phyloP scores from a whole-genome alignment of 2,329 filamentous ascomycete species.

The Cladosporium sp. region DNA sequence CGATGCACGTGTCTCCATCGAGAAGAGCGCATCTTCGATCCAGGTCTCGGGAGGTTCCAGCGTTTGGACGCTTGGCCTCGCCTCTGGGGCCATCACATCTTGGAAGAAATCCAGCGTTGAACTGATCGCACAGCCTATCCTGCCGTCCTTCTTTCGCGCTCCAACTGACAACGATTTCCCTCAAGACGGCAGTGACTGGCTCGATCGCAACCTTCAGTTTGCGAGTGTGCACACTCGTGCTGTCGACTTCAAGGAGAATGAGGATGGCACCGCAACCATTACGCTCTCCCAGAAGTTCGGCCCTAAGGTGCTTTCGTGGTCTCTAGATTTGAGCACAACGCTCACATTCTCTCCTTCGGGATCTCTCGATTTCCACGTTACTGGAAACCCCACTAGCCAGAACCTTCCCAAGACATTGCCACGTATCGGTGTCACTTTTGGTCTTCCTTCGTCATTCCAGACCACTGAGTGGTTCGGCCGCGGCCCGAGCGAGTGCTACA shows the following conservation, averaged over 20 bases:
- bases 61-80: slow-evolving; percentile 27
- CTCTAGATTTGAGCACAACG: slow-evolving; percentile 43
- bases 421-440: slow-evolving; percentile 61
- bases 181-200: slow-evolving; percentile 59
- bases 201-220: slow-evolving; percentile 29
- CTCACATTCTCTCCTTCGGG: slow-evolving; percentile 55
- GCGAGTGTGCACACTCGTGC: slow-evolving; percentile 25
- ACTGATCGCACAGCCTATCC: slow-evolving; percentile 24
- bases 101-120: slow-evolving; percentile 30
- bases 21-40: slow-evolving; percentile 1
- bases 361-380: slow-evolving; percentile 48
- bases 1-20: not conserved
- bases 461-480: slow-evolving; percentile 61
- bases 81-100: slow-evolving; percentile 24
- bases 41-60: not conserved
- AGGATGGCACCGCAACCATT: slow-evolving; percentile 21
- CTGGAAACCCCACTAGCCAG: slow-evolving; percentile 38
- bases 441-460: slow-evolving; percentile 50
- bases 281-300: slow-evolving; percentile 36
- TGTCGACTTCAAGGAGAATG: slow-evolving; percentile 20
- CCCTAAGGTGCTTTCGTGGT: slow-evolving; percentile 64
- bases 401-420: slow-evolving; percentile 58
- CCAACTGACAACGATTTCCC: slow-evolving; percentile 66
- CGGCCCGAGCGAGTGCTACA: slow-evolving; percentile 66
- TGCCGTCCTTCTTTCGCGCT: slow-evolving; percentile 58